Evolutionary conservation across 2,329 filamentous ascomycete genomes (phyloP).

Genomic region (Hansfordia pulvinata): DNA sequence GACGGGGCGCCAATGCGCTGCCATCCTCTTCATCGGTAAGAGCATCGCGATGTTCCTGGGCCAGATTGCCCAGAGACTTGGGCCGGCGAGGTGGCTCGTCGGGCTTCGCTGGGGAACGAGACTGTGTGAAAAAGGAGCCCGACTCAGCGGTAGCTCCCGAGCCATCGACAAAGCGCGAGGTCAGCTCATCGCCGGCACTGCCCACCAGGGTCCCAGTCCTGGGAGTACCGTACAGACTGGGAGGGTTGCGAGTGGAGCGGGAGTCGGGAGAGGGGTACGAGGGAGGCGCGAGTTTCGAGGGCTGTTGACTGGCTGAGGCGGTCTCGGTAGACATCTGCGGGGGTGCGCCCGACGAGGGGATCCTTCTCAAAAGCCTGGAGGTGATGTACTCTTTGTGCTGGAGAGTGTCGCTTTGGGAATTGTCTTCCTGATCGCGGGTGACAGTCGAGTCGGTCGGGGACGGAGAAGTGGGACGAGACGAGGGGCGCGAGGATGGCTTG

Average conservation of each 20-base stretch:
- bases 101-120: slow-evolving; percentile 14
- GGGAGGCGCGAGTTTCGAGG: too few relatives aligned
- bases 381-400: slow-evolving; percentile 54
- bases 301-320: slow-evolving; percentile 33
- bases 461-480: slow-evolving; percentile 22
- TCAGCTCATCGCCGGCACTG: slow-evolving; percentile 32
- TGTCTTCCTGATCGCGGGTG: slow-evolving; percentile 7
- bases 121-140: slow-evolving; percentile 36
- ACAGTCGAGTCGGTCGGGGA: slow-evolving; percentile 6
- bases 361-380: slow-evolving; percentile 51
- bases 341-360: slow-evolving; percentile 44
- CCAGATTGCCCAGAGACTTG: slow-evolving; percentile 25
- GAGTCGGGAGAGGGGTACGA: slow-evolving; percentile 21
- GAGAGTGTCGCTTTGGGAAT: slow-evolving; percentile 12
- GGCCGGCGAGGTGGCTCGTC: too few relatives aligned
- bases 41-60: slow-evolving; percentile 13
- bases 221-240: slow-evolving; percentile 22
- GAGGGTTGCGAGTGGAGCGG: slow-evolving; percentile 22
- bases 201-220: slow-evolving; percentile 17
- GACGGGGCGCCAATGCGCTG: slow-evolving; percentile 32
- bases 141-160: slow-evolving; percentile 31
- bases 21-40: slow-evolving; percentile 22
- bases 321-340: slow-evolving; percentile 52
- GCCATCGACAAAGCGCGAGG: slow-evolving; percentile 44
- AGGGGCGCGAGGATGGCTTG: slow-evolving; percentile 4